Conservation (phyloP, 2,329 filamentous ascomycete species). For the Peltaster fructicola region DNA sequence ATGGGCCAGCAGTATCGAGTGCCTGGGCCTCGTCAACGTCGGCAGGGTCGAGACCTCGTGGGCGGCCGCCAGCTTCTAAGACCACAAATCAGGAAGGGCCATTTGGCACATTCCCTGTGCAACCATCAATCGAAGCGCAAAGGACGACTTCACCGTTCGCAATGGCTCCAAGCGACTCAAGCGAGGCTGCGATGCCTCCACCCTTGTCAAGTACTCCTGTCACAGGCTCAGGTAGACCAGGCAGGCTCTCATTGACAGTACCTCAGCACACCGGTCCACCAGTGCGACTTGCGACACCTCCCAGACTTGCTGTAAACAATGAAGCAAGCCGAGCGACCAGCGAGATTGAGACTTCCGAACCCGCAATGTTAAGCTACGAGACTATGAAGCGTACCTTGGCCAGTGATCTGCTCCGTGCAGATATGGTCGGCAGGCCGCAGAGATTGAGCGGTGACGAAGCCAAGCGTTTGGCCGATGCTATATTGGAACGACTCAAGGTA, state of each 20-base stretch:
- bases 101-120: constrained; percentile 51
- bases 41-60: constrained; percentile 55
- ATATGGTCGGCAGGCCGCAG: constrained; percentile 20
- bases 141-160: constrained; percentile 20
- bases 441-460: constrained; percentile 29
- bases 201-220: constrained; percentile 7
- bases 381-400: constrained; percentile 28
- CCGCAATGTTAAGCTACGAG: constrained; percentile 19
- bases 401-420: constrained; percentile 29
- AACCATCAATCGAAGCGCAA: constrained; percentile 23
- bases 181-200: constrained; percentile 34
- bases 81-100: constrained; percentile 47
- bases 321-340: constrained; percentile 1
- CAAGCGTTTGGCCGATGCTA: constrained; percentile 26
- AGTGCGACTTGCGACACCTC: constrained; percentile 45
- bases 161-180: constrained; percentile 25
- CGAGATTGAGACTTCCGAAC: constrained; percentile 1
- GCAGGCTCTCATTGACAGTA: constrained; percentile 43
- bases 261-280: constrained; percentile 42
- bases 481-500: constrained; percentile 22
- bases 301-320: constrained; percentile 29
- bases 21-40: constrained; percentile 57
- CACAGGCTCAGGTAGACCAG: constrained; percentile 25
- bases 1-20: constrained; percentile 77
- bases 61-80: constrained; percentile 52